Evolutionary conservation across 768 basidiomycete species (phyloP), one percentile per base, ranked within the genome.

Genomic region (Kwoniella europaea): DNA sequence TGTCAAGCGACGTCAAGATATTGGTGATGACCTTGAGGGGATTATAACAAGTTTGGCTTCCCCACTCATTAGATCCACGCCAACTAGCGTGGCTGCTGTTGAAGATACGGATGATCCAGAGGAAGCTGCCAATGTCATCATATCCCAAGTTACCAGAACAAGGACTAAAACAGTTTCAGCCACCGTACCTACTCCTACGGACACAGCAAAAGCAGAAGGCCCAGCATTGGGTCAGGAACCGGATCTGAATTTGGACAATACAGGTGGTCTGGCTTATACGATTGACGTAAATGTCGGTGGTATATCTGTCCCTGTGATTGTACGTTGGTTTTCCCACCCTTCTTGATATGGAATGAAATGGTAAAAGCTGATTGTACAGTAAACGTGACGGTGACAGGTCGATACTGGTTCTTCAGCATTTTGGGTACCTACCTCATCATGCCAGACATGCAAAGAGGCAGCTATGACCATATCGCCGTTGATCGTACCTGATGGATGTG

Each of bases 221-320:
- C 61, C 61, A 20, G 42, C 42, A 41, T 13, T 41, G 18, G 61
- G 61, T 9, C 22, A 67, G 12, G 44, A 59, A n/a, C 57, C 65
- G 13, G 65, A 67, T 56, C 35, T 67, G 44, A 22, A 43, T 41
- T 52, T 67, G 46, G 67, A 61, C 46, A 68, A 61, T 29, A 62
- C 59, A 10, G 67, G 59, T 55, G 67, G 67, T 12, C 16, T 68
- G 60, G 60, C 59, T 7, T 68, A 68, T 62, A 68, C 59, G 6
- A 63, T 68, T 15, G 67, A 68, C 50, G 67, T 68, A 18, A 35
- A 50, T 6, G 29, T 68, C 16, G 60, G 54, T 5, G 67, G 67
- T 22, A 20, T 63, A 10, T 24, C 58, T 18, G 62, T 68, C 35
- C 67, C 67, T 13, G 67, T 68, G 22, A 68, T 68, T 44, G 67